phyloP scores from a whole-genome alignment of 257 asterid genomes.

The Anisodus tanguticus region DNA sequence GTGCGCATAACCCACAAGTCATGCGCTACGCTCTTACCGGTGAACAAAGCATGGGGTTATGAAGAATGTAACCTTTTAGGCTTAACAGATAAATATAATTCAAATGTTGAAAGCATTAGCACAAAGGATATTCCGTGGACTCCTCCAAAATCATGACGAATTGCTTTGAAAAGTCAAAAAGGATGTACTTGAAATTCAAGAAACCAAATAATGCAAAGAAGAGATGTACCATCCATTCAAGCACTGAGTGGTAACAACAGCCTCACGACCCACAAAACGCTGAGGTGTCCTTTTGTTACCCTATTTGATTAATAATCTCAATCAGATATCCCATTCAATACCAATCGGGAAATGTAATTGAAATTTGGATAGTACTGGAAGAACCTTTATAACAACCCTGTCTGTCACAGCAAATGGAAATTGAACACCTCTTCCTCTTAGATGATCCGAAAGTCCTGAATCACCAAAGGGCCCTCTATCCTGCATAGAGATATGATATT shows the following conservation, averaged over 20 bases:
- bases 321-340: conserved; percentile 40
- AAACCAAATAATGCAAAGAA: neutral
- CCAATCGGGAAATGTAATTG: conserved; percentile 33
- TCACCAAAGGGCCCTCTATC: conserved; percentile 69
- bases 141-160: neutral
- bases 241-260: conserved; percentile 89
- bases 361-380: conserved; percentile 32
- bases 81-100: neutral
- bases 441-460: conserved; percentile 53
- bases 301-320: conserved; percentile 50
- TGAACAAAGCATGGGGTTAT: neutral
- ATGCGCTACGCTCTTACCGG: neutral
- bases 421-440: conserved; percentile 81
- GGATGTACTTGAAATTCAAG: neutral
- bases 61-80: neutral
- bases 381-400: conserved; percentile 87
- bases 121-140: conserved; percentile 1
- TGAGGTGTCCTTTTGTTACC: conserved; percentile 98
- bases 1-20: too few species aligned
- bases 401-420: conserved; percentile 88
- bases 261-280: conserved; percentile 95
- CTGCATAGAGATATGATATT: conserved; percentile 45
- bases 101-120: neutral
- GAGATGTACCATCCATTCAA: conserved; percentile 85
- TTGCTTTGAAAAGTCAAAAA: neutral